A percentile compares a stretch with the other conserved stretches of the same genome.
phyloP scores from a whole-genome alignment of 371 early-diverging fungal genomes.

The Mucor circinelloides region DNA sequence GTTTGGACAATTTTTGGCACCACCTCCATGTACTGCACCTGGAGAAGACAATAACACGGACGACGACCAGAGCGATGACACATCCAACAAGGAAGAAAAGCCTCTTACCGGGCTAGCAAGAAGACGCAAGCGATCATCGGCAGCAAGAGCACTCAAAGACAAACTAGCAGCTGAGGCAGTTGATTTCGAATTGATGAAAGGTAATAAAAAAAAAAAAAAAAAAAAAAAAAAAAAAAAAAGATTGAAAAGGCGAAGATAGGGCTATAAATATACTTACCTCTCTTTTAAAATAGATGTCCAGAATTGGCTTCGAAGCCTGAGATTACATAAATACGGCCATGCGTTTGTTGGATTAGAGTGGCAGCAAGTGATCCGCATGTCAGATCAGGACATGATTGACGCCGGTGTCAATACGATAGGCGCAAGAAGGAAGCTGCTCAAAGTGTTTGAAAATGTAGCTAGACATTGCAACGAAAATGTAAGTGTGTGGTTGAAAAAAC shows the following conservation, averaged over 20 bases:
- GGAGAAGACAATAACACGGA: constrained; percentile 39
- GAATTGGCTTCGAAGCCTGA: constrained; percentile 86
- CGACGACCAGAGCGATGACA: constrained; percentile 54
- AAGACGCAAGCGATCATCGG: constrained; percentile 51
- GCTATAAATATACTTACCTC: background rate
- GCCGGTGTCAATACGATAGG: constrained; percentile 93
- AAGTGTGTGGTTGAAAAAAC: constrained; percentile 13
- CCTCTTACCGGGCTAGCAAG: constrained; percentile 47
- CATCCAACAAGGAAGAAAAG: constrained; percentile 28
- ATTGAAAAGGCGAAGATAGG: background rate
- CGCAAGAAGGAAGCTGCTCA: constrained; percentile 92
- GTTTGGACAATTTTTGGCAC: constrained; percentile 32
- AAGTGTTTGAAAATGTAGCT: constrained; percentile 91
- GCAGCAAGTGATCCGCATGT: constrained; percentile 84
- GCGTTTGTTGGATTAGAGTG: constrained; percentile 87
- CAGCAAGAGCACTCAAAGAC: constrained; percentile 65
- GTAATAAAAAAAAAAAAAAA: constrained; percentile 35
- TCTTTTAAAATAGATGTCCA: constrained; percentile 73
- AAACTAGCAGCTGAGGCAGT: constrained; percentile 82
- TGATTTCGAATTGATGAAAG: constrained; percentile 77
- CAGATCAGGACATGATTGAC: constrained; percentile 80
- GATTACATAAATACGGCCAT: constrained; percentile 94
- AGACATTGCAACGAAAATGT: constrained; percentile 48
- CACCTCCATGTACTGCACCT: background rate
- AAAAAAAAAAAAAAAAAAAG: background rate